Base-by-base conservation (phyloP, 768 basidiomycete genomes). In the Boletus bicolor region DNA sequence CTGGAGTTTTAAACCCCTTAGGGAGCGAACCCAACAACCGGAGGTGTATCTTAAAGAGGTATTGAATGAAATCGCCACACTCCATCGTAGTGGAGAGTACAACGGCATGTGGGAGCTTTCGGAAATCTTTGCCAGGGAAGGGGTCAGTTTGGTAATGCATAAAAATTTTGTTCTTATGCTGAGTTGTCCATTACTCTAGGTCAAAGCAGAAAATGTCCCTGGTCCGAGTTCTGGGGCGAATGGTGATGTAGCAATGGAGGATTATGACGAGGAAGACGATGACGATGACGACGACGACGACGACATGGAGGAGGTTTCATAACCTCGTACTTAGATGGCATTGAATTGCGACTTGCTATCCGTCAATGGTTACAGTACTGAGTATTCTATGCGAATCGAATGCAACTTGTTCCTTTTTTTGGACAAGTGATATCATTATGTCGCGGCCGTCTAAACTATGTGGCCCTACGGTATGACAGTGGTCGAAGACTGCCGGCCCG, bases 1-100 rank as follows among this genome's bases (percentile, higher is more conserved):
- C 49, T 98, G 93, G 93, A 77, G 82, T 55, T 85, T 93, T 68
- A 86, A 86, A 60, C 75, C 81, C 2, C 74, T 93, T 51, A 82
- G 90, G 42, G 87, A 91, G 64, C 82, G 81, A 58, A 90, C 89
- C 0, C 86, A 91, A 68, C 92, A 96, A 68, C 91, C 92, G 1
- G 90, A 92, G 69, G 83, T 78, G 11, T 94, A 91, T 67, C 82
- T 96, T 59, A 92, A 92, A 66, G 91, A 94, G 62, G 84, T 89
- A 3, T 74, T 96, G 32, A 75, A 74, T 30, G 88, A 91, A 59
- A 85, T 94, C 48, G 93, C 87, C 5, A 81, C 77, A 51, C 76
- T 93, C 45, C 84, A 92, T 68, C 83, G 87, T 49, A 85, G 83
- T 44, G 93, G 93, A 38, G 91, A 94, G 71, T 76, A 82, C 67